Conservation (phyloP, 2,329 filamentous ascomycete genomes). For the Talaromyces sp. region DNA sequence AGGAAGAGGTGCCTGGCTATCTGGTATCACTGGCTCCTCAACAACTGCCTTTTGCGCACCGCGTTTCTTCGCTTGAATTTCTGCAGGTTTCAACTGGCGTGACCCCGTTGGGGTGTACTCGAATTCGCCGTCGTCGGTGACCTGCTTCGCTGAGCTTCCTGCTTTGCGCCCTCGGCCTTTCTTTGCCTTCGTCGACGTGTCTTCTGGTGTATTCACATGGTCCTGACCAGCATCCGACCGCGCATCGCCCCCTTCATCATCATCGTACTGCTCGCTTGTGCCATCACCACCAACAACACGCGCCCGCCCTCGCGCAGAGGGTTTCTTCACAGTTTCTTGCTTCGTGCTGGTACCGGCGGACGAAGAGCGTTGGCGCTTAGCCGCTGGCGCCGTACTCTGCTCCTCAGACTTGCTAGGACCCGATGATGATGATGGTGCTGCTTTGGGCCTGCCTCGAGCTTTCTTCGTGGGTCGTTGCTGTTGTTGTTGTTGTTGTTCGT, state of each 20-base stretch:
- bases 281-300: slow-evolving; percentile 12
- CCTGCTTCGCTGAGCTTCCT: slow-evolving; percentile 20
- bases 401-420: slow-evolving; percentile 42
- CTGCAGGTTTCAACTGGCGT: slow-evolving; percentile 19
- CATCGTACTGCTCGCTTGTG: slow-evolving; percentile 23
- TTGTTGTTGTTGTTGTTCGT: slow-evolving; percentile 15
- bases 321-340: slow-evolving; percentile 16
- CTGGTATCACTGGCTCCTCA: slow-evolving; percentile 16
- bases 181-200: slow-evolving; percentile 12
- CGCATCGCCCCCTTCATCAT: too few relatives aligned
- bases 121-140: slow-evolving; percentile 34
- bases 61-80: slow-evolving; percentile 18
- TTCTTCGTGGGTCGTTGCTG: slow-evolving; percentile 28
- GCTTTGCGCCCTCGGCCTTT: slow-evolving; percentile 22
- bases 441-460: slow-evolving; percentile 30
- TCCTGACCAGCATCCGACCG: slow-evolving; percentile 32
- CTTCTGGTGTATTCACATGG: slow-evolving; percentile 20
- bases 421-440: slow-evolving; percentile 14
- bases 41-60: slow-evolving; percentile 10
- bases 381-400: slow-evolving; percentile 16
- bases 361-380: slow-evolving; percentile 20
- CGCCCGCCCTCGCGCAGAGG: slow-evolving; percentile 24
- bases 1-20: slow-evolving; percentile 23
- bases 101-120: slow-evolving; percentile 32
- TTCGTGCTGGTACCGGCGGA: slow-evolving; percentile 14